Conservation (phyloP, 352 stramenopile genomes). For the Globisporangium mamillatum region DNA sequence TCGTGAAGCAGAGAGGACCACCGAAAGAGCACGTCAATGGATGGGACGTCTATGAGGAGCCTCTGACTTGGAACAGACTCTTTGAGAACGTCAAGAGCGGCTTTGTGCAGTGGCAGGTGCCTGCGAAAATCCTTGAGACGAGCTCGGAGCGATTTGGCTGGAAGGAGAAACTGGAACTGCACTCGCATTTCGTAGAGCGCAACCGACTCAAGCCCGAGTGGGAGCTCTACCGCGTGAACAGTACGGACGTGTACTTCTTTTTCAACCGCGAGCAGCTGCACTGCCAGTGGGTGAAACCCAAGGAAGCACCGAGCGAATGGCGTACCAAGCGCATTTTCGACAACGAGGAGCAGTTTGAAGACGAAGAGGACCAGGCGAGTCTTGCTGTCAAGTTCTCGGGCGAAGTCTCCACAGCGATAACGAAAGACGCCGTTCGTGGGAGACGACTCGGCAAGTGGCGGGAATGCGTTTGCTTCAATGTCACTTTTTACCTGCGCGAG, state of each 20-base stretch:
- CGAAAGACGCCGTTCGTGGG: slow-evolving; percentile 40
- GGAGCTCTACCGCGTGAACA: slow-evolving; percentile 60
- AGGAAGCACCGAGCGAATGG: slow-evolving; percentile 38
- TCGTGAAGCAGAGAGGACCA: slow-evolving; percentile 23
- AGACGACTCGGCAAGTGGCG: slow-evolving; percentile 47
- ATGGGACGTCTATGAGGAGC: slow-evolving; percentile 57
- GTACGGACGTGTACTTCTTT: slow-evolving; percentile 69
- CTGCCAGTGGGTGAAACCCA: slow-evolving; percentile 59
- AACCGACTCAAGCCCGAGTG: slow-evolving; percentile 45
- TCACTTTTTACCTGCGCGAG: slow-evolving; percentile 54
- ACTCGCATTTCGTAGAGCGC: slow-evolving; percentile 51
- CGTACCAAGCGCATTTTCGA: slow-evolving; percentile 58
- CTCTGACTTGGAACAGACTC: slow-evolving; percentile 50
- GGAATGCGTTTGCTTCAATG: slow-evolving; percentile 46
- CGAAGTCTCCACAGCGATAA: slow-evolving; percentile 23
- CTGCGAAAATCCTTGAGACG: slow-evolving; percentile 32
- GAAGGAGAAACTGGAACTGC: slow-evolving; percentile 59
- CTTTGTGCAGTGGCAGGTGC: slow-evolving; percentile 67
- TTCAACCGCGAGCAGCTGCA: slow-evolving; percentile 48
- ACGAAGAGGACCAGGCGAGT: slow-evolving; percentile 43
- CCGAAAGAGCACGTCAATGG: slow-evolving; percentile 20
- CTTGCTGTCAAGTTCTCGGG: slow-evolving; percentile 51
- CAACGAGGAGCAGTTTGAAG: slow-evolving; percentile 38
- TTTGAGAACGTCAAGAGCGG: slow-evolving; percentile 60
- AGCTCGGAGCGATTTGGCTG: slow-evolving; percentile 40